phyloP scores from a whole-genome alignment of 768 basidiomycete species.

The Panellus pusillus region DNA sequence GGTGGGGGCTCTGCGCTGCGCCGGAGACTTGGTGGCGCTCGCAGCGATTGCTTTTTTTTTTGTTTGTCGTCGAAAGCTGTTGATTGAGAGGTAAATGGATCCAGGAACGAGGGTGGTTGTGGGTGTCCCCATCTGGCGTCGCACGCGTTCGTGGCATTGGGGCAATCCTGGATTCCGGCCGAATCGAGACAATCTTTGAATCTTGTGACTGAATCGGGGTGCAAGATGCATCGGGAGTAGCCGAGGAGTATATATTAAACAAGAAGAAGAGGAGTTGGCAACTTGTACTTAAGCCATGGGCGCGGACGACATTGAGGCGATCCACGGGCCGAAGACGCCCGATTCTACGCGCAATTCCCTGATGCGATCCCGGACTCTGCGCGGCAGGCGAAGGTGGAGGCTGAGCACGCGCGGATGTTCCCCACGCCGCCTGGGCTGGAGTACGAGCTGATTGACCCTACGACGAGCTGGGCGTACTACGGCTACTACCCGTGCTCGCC shows the following conservation, averaged over 20 bases:
- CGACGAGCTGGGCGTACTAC: neutral
- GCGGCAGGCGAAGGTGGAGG: neutral
- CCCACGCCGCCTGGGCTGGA: neutral
- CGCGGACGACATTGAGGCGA: neutral
- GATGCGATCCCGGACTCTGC: slow-evolving; percentile 1
- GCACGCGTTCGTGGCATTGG: neutral
- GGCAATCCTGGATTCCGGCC: neutral
- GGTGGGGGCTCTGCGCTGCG: no score
- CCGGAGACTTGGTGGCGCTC: no score
- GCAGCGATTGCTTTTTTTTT: no score
- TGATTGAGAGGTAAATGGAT: no score
- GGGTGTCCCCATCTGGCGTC: no score
- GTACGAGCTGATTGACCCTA: slow-evolving; percentile 1
- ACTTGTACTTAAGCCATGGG: no score
- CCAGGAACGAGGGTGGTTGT: no score
- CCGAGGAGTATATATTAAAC: no score
- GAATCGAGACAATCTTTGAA: neutral
- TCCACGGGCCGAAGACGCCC: neutral
- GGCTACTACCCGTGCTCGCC: neutral
- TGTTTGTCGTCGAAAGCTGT: no score
- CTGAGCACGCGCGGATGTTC: neutral
- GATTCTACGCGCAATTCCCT: slow-evolving; percentile 12
- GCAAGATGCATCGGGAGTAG: no score
- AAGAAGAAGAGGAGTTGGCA: no score
- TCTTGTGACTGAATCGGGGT: neutral